Percentiles rank a stretch among this genome's conserved stretches.
These are phyloP conservation scores for Calycina herbarum DNA, from an alignment of 2,329 filamentous ascomycete genomes.

Conservation along the genomic window DNA sequence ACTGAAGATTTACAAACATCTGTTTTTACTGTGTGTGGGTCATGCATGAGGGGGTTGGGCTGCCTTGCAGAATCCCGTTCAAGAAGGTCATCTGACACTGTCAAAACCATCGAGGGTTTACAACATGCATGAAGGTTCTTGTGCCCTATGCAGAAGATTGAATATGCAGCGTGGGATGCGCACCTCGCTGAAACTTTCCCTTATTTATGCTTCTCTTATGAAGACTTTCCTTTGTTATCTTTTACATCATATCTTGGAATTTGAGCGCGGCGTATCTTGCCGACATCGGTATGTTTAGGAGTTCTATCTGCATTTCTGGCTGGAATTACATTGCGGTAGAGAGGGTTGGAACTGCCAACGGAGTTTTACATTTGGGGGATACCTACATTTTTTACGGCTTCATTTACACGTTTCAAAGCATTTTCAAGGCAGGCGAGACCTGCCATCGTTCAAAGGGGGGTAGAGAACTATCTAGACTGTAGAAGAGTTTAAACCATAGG, in stretches of 20 bases:
- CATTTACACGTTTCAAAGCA: background rate
- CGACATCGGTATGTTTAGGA: background rate
- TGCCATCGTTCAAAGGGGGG: background rate
- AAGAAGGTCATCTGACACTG: background rate
- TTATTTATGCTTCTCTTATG: background rate
- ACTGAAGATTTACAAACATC: background rate
- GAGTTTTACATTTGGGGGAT: background rate
- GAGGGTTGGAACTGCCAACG: background rate
- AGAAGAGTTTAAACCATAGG: background rate
- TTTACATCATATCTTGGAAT: background rate
- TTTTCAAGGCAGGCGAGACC: background rate
- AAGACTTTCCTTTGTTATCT: background rate
- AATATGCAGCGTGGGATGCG: background rate
- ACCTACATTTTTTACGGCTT: background rate
- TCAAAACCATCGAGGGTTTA: background rate
- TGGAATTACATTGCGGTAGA: background rate
- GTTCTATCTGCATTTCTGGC: background rate
- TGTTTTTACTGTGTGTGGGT: background rate
- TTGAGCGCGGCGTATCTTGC: background rate
- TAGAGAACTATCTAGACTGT: background rate
- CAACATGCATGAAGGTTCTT: slow-evolving; percentile 2
- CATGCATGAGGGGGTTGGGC: background rate
- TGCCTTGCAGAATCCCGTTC: background rate
- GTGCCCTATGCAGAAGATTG: background rate
- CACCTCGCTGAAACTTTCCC: background rate